Conservation (phyloP, 495 filamentous ascomycete species). For the Penicillium canescens region DNA sequence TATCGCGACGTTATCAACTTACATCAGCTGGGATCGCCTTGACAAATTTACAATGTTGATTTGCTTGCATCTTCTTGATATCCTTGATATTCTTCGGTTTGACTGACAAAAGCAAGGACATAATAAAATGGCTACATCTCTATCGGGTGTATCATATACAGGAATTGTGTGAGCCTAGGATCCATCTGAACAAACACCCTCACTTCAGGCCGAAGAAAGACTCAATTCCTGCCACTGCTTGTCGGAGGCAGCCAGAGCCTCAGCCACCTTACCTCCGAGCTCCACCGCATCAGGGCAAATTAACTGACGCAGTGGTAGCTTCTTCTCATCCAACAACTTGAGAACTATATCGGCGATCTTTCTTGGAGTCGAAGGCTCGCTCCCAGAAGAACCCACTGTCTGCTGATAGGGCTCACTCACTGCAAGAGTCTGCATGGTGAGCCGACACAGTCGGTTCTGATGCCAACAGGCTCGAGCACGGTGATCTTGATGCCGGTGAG, state of each 20-base stretch:
- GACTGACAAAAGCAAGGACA: too few relatives aligned
- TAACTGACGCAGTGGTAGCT: slow-evolving; percentile 25
- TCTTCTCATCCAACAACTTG: slow-evolving; percentile 13
- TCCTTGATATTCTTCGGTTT: too few relatives aligned
- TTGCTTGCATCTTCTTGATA: too few relatives aligned
- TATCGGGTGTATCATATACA: too few relatives aligned
- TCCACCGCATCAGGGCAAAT: slow-evolving; percentile 29
- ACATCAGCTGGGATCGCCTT: too few relatives aligned
- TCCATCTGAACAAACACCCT: too few relatives aligned
- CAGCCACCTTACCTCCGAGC: slow-evolving; percentile 13
- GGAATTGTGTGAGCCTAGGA: too few relatives aligned
- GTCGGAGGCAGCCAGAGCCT: slow-evolving; percentile 19
- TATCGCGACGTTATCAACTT: too few relatives aligned
- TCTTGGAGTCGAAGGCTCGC: slow-evolving; percentile 9
- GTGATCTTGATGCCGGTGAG: slow-evolving; percentile 29
- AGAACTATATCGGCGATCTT: slow-evolving; percentile 27
- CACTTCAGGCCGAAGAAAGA: slow-evolving; percentile 7
- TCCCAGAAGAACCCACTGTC: slow-evolving; percentile 16
- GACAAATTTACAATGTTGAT: too few relatives aligned
- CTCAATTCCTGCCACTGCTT: slow-evolving; percentile 23
- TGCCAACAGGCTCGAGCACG: slow-evolving; percentile 37
- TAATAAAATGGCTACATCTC: too few relatives aligned
- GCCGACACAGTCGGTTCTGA: slow-evolving; percentile 35
- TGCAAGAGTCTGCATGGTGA: slow-evolving; percentile 26
- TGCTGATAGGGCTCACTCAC: slow-evolving; percentile 27